Base-by-base conservation (phyloP, 139 green algal genomes). In the Chlorella sp. region DNA sequence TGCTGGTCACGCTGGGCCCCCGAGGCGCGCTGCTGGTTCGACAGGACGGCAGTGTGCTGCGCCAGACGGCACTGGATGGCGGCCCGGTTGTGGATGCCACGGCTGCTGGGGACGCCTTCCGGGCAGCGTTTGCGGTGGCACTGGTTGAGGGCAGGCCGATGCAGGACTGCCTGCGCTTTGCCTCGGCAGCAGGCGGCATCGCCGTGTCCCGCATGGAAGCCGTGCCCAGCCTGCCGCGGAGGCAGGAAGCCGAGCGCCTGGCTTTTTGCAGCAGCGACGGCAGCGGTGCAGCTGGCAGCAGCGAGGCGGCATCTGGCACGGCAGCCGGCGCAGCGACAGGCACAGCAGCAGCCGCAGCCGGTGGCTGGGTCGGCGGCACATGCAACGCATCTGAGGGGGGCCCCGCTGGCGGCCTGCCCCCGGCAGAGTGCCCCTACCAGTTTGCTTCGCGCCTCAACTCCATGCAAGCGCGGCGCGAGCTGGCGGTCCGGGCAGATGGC, bases 371-470 rank as follows among this genome's bases (percentile, higher is more conserved):
- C 36, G 8, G 73, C 32, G 51, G 79, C 46, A 41, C 22, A 48
- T 40, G 41, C 43, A 44, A 20, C 2, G 41, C 72, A 77, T 22
- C 72, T 22, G 16, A 14, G 24, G 30, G 13, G 24, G 65, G 11
- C 3, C 9, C n/a, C 2, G 70, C 41, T 13, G 41, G 24, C 46
- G 44, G 34, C n/a, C 51, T 51, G 41, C 36, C 41, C 38, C 72
- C 58, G 43, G 26, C 30, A 2, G 58, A 73, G 8, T 91, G 73
- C 83, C 84, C 90, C 34, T 74, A 88, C 16, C 36, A 56, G 5
- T 94, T 94, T 81, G 91, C 85, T 0, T 92, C 89, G 3, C 85
- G 92, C 0, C 88, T 95, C 38, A 95, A 95, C 87, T 92, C 87
- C 24, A 95, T 95, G 93, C 87, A 72, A 48, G 78, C 84, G 26